phyloP scores from a whole-genome alignment of 257 asterid genomes.

The Lycium barbarum region DNA sequence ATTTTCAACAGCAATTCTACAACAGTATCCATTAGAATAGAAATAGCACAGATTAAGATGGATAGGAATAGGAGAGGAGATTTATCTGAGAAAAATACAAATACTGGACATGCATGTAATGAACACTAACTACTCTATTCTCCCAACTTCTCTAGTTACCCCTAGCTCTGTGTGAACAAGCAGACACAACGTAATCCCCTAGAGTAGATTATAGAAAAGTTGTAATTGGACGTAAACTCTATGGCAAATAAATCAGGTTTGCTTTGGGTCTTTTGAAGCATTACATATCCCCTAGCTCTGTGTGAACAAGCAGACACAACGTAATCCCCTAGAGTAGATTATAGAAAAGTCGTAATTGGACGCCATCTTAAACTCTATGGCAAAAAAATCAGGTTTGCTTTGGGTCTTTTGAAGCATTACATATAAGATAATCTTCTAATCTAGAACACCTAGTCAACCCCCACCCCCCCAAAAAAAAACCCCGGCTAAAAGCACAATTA shows the following conservation, averaged over 20 bases:
- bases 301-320: neutral
- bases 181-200: neutral
- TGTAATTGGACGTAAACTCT: too few relatives aligned
- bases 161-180: neutral
- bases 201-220: slow-evolving; percentile 2
- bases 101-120: neutral
- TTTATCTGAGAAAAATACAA: neutral
- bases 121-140: neutral
- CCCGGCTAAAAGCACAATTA: neutral
- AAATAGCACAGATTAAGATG: neutral
- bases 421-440: neutral
- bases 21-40: neutral
- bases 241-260: neutral
- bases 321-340: neutral
- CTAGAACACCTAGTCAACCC: neutral
- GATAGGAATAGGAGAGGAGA: neutral
- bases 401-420: neutral
- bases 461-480: too few relatives aligned
- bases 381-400: neutral
- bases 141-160: neutral
- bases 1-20: neutral
- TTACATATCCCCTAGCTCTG: too few relatives aligned
- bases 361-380: too few relatives aligned
- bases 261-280: neutral
- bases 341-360: neutral